Conservation (phyloP, 2,329 filamentous ascomycete genomes). For the Arthrinium puccinioides region DNA sequence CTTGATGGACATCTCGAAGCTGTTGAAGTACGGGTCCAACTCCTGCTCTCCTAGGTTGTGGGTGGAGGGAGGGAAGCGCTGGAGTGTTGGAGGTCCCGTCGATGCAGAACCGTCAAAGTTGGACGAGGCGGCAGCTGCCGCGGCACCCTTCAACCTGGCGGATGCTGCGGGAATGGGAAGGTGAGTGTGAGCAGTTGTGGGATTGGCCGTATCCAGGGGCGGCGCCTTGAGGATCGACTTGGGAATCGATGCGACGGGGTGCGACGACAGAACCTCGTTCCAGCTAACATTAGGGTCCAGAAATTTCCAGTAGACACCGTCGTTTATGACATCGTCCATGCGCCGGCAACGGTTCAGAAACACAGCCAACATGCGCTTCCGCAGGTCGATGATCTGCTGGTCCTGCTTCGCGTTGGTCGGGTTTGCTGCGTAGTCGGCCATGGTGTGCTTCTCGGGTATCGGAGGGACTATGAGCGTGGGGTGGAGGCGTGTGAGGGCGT, state of each 20-base stretch:
- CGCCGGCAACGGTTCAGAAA: slow-evolving; percentile 89
- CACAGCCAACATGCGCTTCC: slow-evolving; percentile 93
- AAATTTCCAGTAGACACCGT: slow-evolving; percentile 97
- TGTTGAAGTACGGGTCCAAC: slow-evolving; percentile 90
- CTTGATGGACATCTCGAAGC: slow-evolving; percentile 86
- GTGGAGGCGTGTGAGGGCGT: slow-evolving; percentile 83
- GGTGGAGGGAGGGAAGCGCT: slow-evolving; percentile 75
- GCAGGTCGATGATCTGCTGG: slow-evolving; percentile 88
- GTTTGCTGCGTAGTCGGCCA: slow-evolving; percentile 97
- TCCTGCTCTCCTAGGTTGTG: slow-evolving; percentile 78
- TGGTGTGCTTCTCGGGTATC: slow-evolving; percentile 97
- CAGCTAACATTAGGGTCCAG: slow-evolving; percentile 97
- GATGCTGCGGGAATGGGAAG: slow-evolving; percentile 80
- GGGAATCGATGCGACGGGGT: slow-evolving; percentile 83
- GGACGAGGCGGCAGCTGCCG: slow-evolving; percentile 26
- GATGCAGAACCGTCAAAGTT: slow-evolving; percentile 27
- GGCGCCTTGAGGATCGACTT: slow-evolving; percentile 93
- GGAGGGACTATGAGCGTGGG: slow-evolving; percentile 93
- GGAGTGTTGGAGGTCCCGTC: slow-evolving; percentile 52
- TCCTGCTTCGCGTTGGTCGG: slow-evolving; percentile 98
- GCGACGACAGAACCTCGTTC: slow-evolving; percentile 92
- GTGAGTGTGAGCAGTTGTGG: slow-evolving; percentile 76
- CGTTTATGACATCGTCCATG: slow-evolving; percentile 86
- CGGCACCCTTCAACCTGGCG: slow-evolving; percentile 68
- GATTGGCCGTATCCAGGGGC: slow-evolving; percentile 91